Evolutionary conservation across 805 yeast species (phyloP).

Genomic region (Candida palmyrensis): DNA sequence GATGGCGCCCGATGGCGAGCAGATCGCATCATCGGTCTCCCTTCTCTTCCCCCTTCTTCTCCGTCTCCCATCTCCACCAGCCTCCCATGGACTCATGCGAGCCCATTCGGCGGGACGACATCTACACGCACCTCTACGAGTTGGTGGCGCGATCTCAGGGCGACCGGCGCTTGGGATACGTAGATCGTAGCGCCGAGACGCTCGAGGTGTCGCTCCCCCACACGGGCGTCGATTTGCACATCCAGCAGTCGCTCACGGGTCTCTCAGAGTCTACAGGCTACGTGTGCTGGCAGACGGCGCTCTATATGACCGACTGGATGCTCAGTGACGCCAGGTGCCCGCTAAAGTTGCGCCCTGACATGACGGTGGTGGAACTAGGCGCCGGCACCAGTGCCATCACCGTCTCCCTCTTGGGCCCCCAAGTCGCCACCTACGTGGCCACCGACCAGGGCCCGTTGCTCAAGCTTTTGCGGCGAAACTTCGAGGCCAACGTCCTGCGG

Average conservation of each 20-base stretch:
- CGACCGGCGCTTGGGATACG: conserved; percentile 29
- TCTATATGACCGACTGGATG: conserved; percentile 51
- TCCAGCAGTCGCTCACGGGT: conserved; percentile 29
- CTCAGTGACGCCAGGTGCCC: conserved; percentile 23
- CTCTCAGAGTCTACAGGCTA: conserved; percentile 44
- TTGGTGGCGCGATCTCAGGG: conserved; percentile 16
- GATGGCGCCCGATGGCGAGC: too few relatives aligned
- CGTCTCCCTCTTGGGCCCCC: conserved; percentile 33
- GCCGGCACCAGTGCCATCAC: conserved; percentile 55
- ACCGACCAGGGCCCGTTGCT: conserved; percentile 56
- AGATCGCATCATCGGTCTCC: too few relatives aligned
- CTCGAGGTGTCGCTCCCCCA: conserved; percentile 17
- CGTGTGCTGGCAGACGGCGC: conserved; percentile 54
- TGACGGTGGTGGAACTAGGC: conserved; percentile 51
- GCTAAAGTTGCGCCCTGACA: conserved; percentile 10
- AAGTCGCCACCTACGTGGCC: conserved; percentile 38
- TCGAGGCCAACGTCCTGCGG: conserved; percentile 29
- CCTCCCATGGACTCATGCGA: conserved; percentile 14
- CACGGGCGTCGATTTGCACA: conserved; percentile 19
- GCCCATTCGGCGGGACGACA: conserved; percentile 12
- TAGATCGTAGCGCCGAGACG: conserved; percentile 21
- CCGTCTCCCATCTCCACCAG: too few relatives aligned
- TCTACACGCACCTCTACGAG: conserved; percentile 28
- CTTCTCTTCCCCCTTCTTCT: too few relatives aligned
- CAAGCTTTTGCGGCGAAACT: conserved; percentile 45